Conservation (phyloP, 208 protist species). For the Polymyxa betae region DNA sequence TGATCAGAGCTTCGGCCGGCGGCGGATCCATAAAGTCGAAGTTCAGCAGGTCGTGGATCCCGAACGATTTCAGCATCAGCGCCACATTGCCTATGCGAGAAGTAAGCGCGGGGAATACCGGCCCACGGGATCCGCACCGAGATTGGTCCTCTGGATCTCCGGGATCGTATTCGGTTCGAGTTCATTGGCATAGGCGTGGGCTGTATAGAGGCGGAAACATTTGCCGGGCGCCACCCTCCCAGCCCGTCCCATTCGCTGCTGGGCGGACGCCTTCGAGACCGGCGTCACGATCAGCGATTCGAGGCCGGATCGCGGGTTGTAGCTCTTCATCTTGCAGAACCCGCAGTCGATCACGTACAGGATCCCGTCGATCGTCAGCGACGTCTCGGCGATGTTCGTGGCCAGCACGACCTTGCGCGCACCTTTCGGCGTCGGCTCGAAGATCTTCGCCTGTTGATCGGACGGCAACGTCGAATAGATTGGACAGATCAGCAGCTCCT, state of each 20-base stretch:
- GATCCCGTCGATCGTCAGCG: conserved; percentile 95
- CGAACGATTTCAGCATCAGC: conserved; percentile 84
- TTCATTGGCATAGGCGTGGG: conserved; percentile 75
- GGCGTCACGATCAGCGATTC: conserved; percentile 93
- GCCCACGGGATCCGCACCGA: no score
- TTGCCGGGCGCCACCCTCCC: conserved; percentile 87
- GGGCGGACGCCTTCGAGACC: conserved; percentile 91
- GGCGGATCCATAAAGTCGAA: conserved; percentile 99
- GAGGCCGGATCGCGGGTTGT: conserved; percentile 94
- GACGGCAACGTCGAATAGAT: conserved; percentile 89
- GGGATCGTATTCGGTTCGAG: conserved; percentile 83
- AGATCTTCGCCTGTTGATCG: conserved; percentile 80
- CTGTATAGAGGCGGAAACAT: conserved; percentile 92
- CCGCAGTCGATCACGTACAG: conserved; percentile 90
- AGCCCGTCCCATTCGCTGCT: conserved; percentile 89
- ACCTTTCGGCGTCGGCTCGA: conserved; percentile 62
- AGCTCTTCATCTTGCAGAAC: conserved; percentile 97
- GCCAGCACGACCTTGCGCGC: conserved; percentile 96
- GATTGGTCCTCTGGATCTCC: conserved; percentile 87
- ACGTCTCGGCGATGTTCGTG: conserved; percentile 99
- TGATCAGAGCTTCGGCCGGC: conserved; percentile 92
- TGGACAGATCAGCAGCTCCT: conserved; percentile 73
- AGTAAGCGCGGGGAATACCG: no score
- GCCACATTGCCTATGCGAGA: conserved; percentile 88
- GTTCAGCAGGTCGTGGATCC: conserved; percentile 84